Evolutionary conservation across 306 rosid genomes (phyloP), one percentile per base, ranked within the genome.

Genomic region (Gastrolobium bilobum): DNA sequence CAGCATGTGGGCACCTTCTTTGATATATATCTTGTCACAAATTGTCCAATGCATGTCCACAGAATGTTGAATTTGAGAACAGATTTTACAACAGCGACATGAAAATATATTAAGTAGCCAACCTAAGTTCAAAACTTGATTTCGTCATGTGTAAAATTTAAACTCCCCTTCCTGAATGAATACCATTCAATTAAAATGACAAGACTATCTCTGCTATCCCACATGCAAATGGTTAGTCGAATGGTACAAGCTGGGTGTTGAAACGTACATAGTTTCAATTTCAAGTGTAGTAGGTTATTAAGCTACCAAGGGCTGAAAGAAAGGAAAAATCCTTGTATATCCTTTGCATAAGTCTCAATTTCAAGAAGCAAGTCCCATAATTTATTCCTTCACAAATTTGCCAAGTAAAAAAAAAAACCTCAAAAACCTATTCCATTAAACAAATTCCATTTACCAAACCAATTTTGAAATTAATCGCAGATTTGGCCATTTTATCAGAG

Each of bases 1-100:
- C 33, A 70, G 20, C 35, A 53, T 52, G 38, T 71, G n/a, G 30
- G 76, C 63, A 52, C 48, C 14, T 71, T 65, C 37, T 7, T 20
- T 65, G 35, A 65, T 29, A 65, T 43, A 61, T 14, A 38, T 61
- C 30, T 30, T n/a, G 10, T 61, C 11, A 61, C 13, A 61, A 61
- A 20, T 35, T 0, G 30, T 48, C 56, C 3, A 13, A 14, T 37
- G 34, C 48, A 44, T 34, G 33, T 3, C 43, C 31, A 70, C 48
- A 50, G 10, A 34, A 50, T 37, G 26, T 20, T 20, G 26, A 20
- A 20, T 20, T 20, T 20, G 26, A 20, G 26, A 20, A 20, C 26
- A 20, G 26, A 20, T 20, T 20, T 20, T 20, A 20, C 26, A 20
- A 20, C 26, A 20, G 26, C 26, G 26, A 20, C 26, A 20, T 20